Base-by-base conservation (phyloP, 306 rosid species). In the Vigna trinervia region DNA sequence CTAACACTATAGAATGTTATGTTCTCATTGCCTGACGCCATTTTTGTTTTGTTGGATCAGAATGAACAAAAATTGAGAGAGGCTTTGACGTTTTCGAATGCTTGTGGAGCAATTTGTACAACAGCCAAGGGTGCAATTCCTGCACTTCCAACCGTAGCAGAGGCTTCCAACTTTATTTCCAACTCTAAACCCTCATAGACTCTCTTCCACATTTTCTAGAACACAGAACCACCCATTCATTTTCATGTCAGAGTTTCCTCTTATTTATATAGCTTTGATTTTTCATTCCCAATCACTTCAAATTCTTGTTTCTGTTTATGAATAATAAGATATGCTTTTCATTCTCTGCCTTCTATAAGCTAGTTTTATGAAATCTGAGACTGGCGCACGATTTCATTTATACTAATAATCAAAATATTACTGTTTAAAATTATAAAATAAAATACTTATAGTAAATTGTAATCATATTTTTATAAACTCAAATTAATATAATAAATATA, bases 111-210 rank as follows among this genome's bases (percentile, higher is more conserved):
- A 76, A 83, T 90, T 1, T 81, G 86, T 26, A 90, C 92, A 66
- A 86, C 84, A 71, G 77, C 83, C 71, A 90, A 90, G 73, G 94
- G 92, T 78, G 92, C 94, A 41, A 88, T 88, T 80, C 94, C 94
- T 45, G 92, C 94, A 70, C 90, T 90, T 78, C 94, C 94, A 84
- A 80, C 90, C 0, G 7, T 64, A 0, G 17, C 53, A 53, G 85
- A 84, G 3, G 92, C 84, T 50, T 69, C 26, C 10, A 66, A 71
- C 26, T 86, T 90, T 74, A 82, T 90, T 14, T 67, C 85, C 60
- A 60, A 26, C 69, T 80, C 76, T 2, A 80, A 75, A 75, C 65
- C 78, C 71, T 39, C 78, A 9, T 89, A 78, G 77, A 51, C 61
- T 43, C 38, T 17, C 19, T 17, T 17, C 19, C 19, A 17, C 19